Evolutionary conservation across 164 flowering plant species (phyloP), one percentile per base, ranked within the genome.

Genomic region (Berberis thunbergii): DNA sequence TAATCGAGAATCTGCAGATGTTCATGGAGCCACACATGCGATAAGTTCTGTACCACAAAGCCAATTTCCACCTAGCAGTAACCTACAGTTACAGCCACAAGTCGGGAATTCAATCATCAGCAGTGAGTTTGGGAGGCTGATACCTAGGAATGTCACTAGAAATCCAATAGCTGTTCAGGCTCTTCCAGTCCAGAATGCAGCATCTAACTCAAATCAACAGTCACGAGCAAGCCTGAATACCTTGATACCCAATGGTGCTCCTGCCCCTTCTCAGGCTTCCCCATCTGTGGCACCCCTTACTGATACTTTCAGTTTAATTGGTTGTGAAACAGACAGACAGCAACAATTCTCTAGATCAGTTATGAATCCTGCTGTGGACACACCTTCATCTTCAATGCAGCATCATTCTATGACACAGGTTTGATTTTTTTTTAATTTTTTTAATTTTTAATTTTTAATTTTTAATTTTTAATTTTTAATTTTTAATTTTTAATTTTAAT

Each of bases 141-240:
- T 75, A 54, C 74, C 75, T 3, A 76, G 83, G 59, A 48, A 71
- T 66, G 61, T 77, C 26, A 81, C 6, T 67, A 73, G 90, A 74
- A 66, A 67, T 26, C 87, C 93, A 42, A 50, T 69, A 64, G 91
- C 85, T 43, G 60, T 84, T 64, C 91, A 88, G 75, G 87, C 87
- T 48, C 85, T 86, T 46, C 88, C 97, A 7, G 88, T 79, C 1
- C 83, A 63, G 67, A 8, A 72, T 39, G 76, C 57, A 43, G 53
- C 63, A 43, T 67, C 78, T 42, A 57, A 41, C 60, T 44, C 71
- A 41, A 74, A 65, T 52, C 81, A 69, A 65, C 68, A 71, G 65
- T 40, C 73, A 41, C 73, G 79, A 59, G 41, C 54, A 44, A 69
- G 43, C 60, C 38, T 69, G 59, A 67, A 46, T 70, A 9, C 72